Conservation (phyloP, 1,284 basidiomycete genomes). For the Pulchroboletus neoregius region DNA sequence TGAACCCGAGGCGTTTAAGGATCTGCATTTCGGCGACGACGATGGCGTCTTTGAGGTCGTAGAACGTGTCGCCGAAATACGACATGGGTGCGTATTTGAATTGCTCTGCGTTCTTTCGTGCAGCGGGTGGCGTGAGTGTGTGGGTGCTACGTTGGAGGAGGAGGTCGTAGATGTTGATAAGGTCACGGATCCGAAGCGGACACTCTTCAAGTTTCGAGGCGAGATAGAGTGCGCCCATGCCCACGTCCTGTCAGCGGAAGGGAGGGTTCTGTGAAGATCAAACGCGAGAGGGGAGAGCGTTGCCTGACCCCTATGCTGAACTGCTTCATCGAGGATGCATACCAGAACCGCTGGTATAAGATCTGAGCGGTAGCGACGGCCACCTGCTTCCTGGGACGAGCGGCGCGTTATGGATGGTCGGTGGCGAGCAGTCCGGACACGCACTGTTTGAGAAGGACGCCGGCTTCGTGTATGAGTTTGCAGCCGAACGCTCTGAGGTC, state of each 20-base stretch:
- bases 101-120: conserved; percentile 34
- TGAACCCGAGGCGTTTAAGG: conserved; percentile 88
- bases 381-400: conserved; percentile 77
- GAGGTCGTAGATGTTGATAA: conserved; percentile 92
- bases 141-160: conserved; percentile 56
- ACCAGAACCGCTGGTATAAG: conserved; percentile 96
- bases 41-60: conserved; percentile 85
- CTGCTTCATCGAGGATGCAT: conserved; percentile 88
- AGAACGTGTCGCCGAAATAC: conserved; percentile 80
- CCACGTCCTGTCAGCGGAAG: conserved; percentile 65
- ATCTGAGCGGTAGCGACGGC: conserved; percentile 96
- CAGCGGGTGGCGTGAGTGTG: conserved; percentile 21
- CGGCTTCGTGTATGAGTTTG: conserved; percentile 93
- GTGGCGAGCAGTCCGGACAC: conserved; percentile 25
- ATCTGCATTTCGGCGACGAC: conserved; percentile 98
- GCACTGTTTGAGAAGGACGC: conserved; percentile 83
- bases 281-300: neutral
- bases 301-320: conserved; percentile 81
- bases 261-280: conserved; percentile 7
- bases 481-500: conserved; percentile 87
- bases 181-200: conserved; percentile 84
- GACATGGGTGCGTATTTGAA: conserved; percentile 81
- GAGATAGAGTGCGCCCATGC: conserved; percentile 90
- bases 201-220: conserved; percentile 97
- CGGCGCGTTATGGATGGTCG: conserved; percentile 1